Percentiles rank a stretch among this genome's conserved stretches.
phyloP scores from a whole-genome alignment of 2,329 filamentous ascomycete species.

The Aspergillus tamarii region DNA sequence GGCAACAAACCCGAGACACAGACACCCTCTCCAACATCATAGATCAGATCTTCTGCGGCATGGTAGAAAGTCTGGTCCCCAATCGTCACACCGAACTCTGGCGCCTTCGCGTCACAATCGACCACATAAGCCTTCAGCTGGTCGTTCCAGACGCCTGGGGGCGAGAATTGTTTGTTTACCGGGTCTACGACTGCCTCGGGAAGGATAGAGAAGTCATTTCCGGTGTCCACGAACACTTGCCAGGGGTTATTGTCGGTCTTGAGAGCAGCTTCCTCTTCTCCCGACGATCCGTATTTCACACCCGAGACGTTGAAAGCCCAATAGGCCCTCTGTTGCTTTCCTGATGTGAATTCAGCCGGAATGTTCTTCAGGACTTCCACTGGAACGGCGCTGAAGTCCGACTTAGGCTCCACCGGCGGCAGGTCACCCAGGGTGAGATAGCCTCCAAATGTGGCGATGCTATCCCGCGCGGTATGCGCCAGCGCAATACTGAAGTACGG shows the following conservation, averaged over 20 bases:
- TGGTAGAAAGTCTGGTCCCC: conserved; percentile 39
- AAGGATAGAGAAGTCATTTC: conserved; percentile 40
- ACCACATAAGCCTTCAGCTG: conserved; percentile 42
- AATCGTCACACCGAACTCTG: conserved; percentile 47
- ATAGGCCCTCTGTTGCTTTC: conserved; percentile 35
- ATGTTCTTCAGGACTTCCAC: conserved; percentile 36
- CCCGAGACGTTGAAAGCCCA: conserved; percentile 38
- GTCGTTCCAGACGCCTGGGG: conserved; percentile 42
- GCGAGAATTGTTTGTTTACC: conserved; percentile 48
- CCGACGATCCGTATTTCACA: not conserved
- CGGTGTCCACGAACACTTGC: conserved; percentile 48
- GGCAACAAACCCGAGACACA: conserved; percentile 32
- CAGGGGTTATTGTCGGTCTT: conserved; percentile 36
- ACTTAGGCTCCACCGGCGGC: conserved; percentile 45
- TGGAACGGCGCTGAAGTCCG: conserved; percentile 38
- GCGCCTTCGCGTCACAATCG: conserved; percentile 46
- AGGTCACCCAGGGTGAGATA: conserved; percentile 55
- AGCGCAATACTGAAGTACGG: conserved; percentile 56
- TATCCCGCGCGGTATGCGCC: conserved; percentile 33
- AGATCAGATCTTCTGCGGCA: conserved; percentile 35
- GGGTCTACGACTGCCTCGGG: conserved; percentile 42
- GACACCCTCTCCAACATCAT: conserved; percentile 21
- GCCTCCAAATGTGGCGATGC: conserved; percentile 37
- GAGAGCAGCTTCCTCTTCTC: conserved; percentile 8
- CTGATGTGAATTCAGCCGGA: conserved; percentile 27